phyloP scores from a whole-genome alignment of 768 basidiomycete species.

The Psilocybe tampanensis region DNA sequence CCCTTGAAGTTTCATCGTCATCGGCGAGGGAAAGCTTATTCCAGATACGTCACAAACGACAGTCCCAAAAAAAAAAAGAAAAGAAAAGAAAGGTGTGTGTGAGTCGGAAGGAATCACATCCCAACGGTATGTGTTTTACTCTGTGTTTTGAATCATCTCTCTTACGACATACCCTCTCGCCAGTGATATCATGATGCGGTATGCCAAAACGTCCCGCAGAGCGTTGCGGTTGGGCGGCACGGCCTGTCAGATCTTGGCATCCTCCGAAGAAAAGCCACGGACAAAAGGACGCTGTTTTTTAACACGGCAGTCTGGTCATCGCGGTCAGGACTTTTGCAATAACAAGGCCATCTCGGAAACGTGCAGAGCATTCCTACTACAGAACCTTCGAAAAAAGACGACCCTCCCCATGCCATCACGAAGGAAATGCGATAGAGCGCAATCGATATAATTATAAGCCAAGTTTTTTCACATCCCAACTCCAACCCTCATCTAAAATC shows the following conservation, averaged over 20 bases:
- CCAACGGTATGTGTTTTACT: neutral
- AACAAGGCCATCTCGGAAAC: too few species aligned
- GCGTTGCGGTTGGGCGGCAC: neutral
- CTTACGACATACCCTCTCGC: neutral
- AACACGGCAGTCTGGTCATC: too few species aligned
- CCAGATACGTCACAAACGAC: neutral
- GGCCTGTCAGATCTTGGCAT: neutral
- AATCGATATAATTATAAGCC: neutral
- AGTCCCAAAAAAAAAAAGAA: neutral
- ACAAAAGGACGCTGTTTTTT: neutral
- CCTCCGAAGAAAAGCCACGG: neutral
- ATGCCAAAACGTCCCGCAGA: neutral
- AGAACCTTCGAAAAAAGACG: too few species aligned
- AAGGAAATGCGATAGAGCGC: neutral
- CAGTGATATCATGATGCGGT: constrained; percentile 10
- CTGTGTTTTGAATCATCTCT: neutral
- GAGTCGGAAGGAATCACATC: neutral
- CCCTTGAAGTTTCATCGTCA: too few species aligned
- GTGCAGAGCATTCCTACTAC: too few species aligned
- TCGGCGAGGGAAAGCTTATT: neutral
- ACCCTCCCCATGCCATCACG: neutral
- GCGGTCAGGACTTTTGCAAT: too few species aligned
- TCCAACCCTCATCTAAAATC: neutral
- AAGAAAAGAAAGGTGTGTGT: neutral
- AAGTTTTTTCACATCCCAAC: neutral